Conservation (phyloP, 768 basidiomycete genomes). For the Rhizopogon sp. region DNA sequence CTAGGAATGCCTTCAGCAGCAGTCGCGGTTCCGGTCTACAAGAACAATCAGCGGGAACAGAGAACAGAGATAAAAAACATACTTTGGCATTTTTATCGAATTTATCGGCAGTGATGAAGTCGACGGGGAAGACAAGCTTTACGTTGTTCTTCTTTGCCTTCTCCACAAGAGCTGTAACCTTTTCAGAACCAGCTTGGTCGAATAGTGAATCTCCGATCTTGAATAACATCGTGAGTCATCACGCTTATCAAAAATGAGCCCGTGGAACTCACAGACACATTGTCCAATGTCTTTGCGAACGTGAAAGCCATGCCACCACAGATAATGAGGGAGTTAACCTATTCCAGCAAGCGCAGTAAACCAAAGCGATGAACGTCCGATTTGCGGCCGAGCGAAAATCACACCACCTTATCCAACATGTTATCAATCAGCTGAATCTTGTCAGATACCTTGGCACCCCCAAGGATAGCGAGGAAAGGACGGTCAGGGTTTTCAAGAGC, state of each 20-base stretch:
- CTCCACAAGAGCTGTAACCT: conserved; percentile 77
- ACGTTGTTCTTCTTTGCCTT: conserved; percentile 92
- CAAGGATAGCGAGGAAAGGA: conserved; percentile 97
- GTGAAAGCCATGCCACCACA: conserved; percentile 99
- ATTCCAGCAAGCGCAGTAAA: neutral
- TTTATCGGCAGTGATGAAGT: conserved; percentile 92
- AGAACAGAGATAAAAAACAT: conserved; percentile 11
- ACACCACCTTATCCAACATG: conserved; percentile 85
- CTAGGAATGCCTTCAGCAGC: conserved; percentile 85
- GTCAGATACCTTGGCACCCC: conserved; percentile 98
- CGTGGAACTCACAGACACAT: conserved; percentile 50
- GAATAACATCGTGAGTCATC: conserved; percentile 1
- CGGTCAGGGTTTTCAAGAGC: conserved; percentile 91
- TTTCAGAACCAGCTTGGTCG: conserved; percentile 82
- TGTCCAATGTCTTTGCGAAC: conserved; percentile 91
- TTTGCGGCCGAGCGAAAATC: neutral
- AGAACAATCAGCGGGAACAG: neutral
- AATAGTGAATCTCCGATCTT: conserved; percentile 96
- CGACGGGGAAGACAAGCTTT: conserved; percentile 92
- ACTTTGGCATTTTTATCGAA: conserved; percentile 90
- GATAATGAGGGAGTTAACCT: conserved; percentile 95
- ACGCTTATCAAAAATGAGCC: neutral
- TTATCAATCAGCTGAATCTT: conserved; percentile 99
- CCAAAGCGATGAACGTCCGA: neutral
- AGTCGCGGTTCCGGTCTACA: conserved; percentile 69